Evolutionary conservation across 768 basidiomycete genomes (phyloP), one percentile per base, ranked within the genome.

Genomic region (Naganishia kalamii): DNA sequence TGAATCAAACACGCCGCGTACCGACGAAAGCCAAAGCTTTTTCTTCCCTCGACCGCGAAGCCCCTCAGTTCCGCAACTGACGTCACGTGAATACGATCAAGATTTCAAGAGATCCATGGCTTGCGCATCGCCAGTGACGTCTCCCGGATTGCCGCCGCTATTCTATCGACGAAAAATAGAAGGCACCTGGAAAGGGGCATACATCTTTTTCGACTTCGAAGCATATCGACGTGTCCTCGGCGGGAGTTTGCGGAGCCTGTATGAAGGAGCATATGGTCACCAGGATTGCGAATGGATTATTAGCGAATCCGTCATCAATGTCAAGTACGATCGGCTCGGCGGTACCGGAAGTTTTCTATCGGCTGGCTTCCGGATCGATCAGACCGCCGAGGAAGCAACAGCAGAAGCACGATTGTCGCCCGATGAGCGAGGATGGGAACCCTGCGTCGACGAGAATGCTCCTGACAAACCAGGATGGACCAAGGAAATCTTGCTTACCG

Each of bases 401-500:
- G 21, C 48, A 32, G 71, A 72, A 57, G 71, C 69, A 47, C 35
- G 43, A 30, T 35, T 60, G 41, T 68, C 74, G 11, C 32, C 68
- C 40, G 68, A 60, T 10, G 76, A 75, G 17, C 72, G 74, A 32
- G 76, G 76, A 4, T 65, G 73, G 65, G 69, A 75, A 48, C 64
- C 74, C 4, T 66, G 65, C 17, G 32, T 37, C 17, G 71, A 73
- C 32, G 67, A 66, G 40, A 47, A 66, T 19, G 71, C 71, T 50
- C 62, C 47, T 3, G 72, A 75, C 62, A 65, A 72, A 47, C 67
- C 69, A 23, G 76, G 76, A 3, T 77, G 76, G 76, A 75, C 76
- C 8, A 75, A 75, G 65, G 76, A 77, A 71, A 75, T 77, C 47
- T 40, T 77, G 27, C 51, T 77, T 12, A 66, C 68, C 50, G 76